Conservation (phyloP, 805 yeast genomes). For the Saturnispora mendoncae region DNA sequence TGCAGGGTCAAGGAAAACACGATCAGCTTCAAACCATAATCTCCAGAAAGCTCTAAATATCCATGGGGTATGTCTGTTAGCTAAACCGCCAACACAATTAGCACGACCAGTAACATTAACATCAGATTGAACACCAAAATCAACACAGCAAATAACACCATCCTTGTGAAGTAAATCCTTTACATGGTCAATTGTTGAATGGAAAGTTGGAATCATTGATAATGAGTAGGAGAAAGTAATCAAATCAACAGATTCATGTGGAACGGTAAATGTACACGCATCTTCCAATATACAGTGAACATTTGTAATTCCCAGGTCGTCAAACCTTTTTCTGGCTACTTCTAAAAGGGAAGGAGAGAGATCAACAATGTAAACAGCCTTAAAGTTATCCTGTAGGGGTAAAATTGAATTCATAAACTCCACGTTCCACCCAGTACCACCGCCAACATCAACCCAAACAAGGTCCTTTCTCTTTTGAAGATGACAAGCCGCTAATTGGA, state of each 20-base stretch:
- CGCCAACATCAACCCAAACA: slow-evolving; percentile 77
- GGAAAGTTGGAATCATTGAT: slow-evolving; percentile 79
- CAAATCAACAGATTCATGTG: slow-evolving; percentile 49
- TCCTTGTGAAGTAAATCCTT: slow-evolving; percentile 40
- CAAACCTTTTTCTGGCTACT: slow-evolving; percentile 55
- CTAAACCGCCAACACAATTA: slow-evolving; percentile 67
- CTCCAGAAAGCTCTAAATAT: slow-evolving; percentile 74
- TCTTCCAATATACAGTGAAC: slow-evolving; percentile 66
- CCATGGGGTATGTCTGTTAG: slow-evolving; percentile 70
- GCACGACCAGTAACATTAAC: slow-evolving; percentile 59
- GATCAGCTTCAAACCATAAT: slow-evolving; percentile 79
- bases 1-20: slow-evolving; percentile 68
- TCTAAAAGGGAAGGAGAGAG: slow-evolving; percentile 69
- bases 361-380: slow-evolving; percentile 64
- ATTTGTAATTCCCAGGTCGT: slow-evolving; percentile 40
- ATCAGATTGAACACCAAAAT: slow-evolving; percentile 68
- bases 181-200: slow-evolving; percentile 69
- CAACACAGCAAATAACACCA: slow-evolving; percentile 65
- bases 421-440: slow-evolving; percentile 80
- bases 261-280: slow-evolving; percentile 60
- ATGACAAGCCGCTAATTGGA: slow-evolving; percentile 52
- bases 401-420: slow-evolving; percentile 59
- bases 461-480: slow-evolving; percentile 35
- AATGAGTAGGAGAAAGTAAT: slow-evolving; percentile 73
- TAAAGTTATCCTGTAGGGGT: slow-evolving; percentile 41